Evolutionary conservation across 179 eudicot species (phyloP), one percentile per base, ranked within the genome.

Genomic region (Vitellaria paradoxa): DNA sequence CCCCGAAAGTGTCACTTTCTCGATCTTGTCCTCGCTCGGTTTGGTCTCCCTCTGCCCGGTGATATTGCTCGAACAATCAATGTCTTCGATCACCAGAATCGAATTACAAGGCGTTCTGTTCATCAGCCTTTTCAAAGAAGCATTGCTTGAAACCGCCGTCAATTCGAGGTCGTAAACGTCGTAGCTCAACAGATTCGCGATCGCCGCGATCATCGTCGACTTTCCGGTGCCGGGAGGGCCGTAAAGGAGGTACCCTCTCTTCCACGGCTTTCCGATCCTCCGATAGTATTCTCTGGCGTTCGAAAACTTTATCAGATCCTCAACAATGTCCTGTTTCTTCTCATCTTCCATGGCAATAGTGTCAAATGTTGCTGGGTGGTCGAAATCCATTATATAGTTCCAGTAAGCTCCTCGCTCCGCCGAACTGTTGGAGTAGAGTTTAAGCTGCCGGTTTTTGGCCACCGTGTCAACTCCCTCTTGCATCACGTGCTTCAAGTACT

Each of bases 191-290:
- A 77, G n/a, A 68, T 85, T 85, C 2, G 86, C 86, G 77, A 85
- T 82, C 1, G 84, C 88, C 15, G 88, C 84, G 12, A 85, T 80
- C 84, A 85, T 65, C 17, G 88, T 82, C 9, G 88, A 77, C 68
- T 85, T 85, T 0, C 86, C 86, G 1, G 84, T 84, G 15, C 86
- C 86, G 50, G 86, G 47, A 18, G 86, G 86, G 8, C 86, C 86
- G 57, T 74, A 69, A 3, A 84, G 78, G 21, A 84, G 84, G 59
- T 84, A 84, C 17, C 84, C 87, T 7, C 87, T 71, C 57, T 84
- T 76, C 86, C 84, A 84, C 4, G 86, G 84, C 80, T 84, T 84
- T 15, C 84, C 86, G 9, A 84, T 78, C 80, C 64, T 76, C 57
- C 70, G 46, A 50, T 84, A 84, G 67, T 84, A 81, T 4, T 84